Conservation (phyloP, 2,329 filamentous ascomycete genomes). For the Pseudovirgaria hyperparasitica region DNA sequence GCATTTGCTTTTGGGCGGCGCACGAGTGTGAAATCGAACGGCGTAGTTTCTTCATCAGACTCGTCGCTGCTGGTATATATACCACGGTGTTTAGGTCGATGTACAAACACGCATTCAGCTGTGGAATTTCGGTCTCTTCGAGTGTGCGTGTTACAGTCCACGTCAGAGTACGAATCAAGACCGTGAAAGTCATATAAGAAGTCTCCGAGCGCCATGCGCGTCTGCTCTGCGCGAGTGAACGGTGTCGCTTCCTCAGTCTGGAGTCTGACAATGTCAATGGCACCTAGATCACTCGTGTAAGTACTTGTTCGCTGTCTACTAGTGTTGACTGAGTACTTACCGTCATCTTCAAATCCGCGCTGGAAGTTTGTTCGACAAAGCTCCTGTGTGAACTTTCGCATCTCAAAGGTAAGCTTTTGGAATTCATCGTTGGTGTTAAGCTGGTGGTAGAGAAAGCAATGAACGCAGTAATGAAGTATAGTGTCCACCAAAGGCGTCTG, state of each 20-base stretch:
- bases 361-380: constrained; percentile 25
- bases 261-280: constrained; percentile 7
- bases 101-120: too few relatives aligned
- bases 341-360: constrained; percentile 27
- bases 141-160: too few relatives aligned
- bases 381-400: constrained; percentile 27
- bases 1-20: too few relatives aligned
- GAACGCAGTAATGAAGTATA: constrained; percentile 31
- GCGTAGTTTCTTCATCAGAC: too few relatives aligned
- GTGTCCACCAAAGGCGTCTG: constrained; percentile 21
- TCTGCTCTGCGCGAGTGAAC: constrained; percentile 4
- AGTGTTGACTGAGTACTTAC: constrained; percentile 14
- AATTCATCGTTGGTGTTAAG: constrained; percentile 25
- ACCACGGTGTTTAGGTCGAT: too few relatives aligned
- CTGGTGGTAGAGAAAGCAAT: constrained; percentile 23
- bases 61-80: too few relatives aligned
- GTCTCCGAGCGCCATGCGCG: constrained; percentile 9
- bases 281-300: constrained; percentile 4
- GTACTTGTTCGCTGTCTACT: not conserved
- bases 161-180: too few relatives aligned
- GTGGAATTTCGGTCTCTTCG: too few relatives aligned
- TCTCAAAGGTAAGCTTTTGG: constrained; percentile 20
- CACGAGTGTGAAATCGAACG: too few relatives aligned
- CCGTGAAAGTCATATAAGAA: constrained; percentile 10
- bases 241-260: constrained; percentile 5